Percentiles rank a stretch among this genome's conserved stretches.
Evolutionary conservation across 305 asterid species (phyloP).

Genomic region (Solanum hybrid): DNA sequence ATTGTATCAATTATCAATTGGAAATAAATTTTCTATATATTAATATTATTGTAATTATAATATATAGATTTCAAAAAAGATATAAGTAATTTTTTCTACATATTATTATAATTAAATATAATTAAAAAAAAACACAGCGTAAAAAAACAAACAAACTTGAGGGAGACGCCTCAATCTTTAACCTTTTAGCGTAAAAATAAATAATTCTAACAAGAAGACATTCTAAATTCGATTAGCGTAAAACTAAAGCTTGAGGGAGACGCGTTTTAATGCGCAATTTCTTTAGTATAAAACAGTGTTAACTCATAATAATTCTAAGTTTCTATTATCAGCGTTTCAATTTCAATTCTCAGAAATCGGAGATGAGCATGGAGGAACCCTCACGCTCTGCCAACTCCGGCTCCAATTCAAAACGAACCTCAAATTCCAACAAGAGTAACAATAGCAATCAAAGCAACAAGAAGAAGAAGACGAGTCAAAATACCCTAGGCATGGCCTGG

Average conservation of each 20-base stretch:
- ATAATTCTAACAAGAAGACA: background rate
- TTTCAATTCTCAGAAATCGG: background rate
- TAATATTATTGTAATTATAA: background rate
- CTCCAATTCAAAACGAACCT: constrained; percentile 52
- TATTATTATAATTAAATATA: no score
- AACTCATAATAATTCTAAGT: background rate
- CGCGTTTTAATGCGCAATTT: background rate
- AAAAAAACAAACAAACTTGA: background rate
- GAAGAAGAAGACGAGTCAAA: constrained; percentile 44
- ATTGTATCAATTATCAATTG: background rate
- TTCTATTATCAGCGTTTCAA: background rate
- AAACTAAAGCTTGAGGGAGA: background rate
- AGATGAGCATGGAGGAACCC: constrained; percentile 37
- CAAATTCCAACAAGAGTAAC: constrained; percentile 31
- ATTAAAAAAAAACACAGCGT: background rate
- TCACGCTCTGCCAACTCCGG: constrained; percentile 19
- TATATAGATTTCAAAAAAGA: background rate
- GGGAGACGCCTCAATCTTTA: background rate
- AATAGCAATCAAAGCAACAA: constrained; percentile 26
- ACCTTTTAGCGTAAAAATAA: background rate
- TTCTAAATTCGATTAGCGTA: background rate
- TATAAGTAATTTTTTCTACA: background rate
- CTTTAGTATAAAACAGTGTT: background rate
- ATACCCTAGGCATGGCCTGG: constrained; percentile 87
- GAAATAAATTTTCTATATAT: no score